A percentile compares a stretch with the other conserved stretches of the same genome.
Evolutionary conservation across 2,329 filamentous ascomycete species (phyloP).

Genomic region (Pestalotiopsis fici): DNA sequence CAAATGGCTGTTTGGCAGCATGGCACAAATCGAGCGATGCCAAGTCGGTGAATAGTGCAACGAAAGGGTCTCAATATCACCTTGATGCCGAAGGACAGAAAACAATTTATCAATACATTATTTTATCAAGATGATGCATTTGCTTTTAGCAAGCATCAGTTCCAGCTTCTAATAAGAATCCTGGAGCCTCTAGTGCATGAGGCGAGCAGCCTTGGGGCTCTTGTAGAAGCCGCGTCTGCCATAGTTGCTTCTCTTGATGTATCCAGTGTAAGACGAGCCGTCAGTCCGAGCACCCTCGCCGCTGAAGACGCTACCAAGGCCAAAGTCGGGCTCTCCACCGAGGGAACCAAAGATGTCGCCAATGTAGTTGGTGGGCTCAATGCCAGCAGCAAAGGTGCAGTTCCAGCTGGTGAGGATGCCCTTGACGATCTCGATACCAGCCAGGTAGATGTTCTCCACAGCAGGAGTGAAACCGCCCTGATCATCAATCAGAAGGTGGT

Average conservation of each 20-base stretch:
- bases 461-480: slow-evolving; percentile 67
- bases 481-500: slow-evolving; percentile 60
- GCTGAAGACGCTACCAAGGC: slow-evolving; percentile 41
- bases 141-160: neutral
- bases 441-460: slow-evolving; percentile 65
- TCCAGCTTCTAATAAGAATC: neutral
- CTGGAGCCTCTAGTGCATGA: neutral
- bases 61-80: neutral
- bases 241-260: slow-evolving; percentile 6
- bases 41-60: neutral
- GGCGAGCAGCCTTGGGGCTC: slow-evolving; percentile 2
- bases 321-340: slow-evolving; percentile 67
- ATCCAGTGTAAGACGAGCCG: neutral
- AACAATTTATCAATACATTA: no score
- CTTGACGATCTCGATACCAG: slow-evolving; percentile 64
- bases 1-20: neutral
- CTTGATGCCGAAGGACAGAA: neutral
- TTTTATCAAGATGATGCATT: no score
- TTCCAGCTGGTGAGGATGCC: slow-evolving; percentile 66
- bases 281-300: slow-evolving; percentile 3
- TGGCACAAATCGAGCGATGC: no score
- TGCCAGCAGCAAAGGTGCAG: slow-evolving; percentile 54
- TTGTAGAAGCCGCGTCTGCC: slow-evolving; percentile 3
- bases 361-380: slow-evolving; percentile 64
- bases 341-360: slow-evolving; percentile 72